A percentile compares a stretch with the other conserved stretches of the same genome.
phyloP scores from a whole-genome alignment of 805 yeast species.

The Metschnikowia shivogae region DNA sequence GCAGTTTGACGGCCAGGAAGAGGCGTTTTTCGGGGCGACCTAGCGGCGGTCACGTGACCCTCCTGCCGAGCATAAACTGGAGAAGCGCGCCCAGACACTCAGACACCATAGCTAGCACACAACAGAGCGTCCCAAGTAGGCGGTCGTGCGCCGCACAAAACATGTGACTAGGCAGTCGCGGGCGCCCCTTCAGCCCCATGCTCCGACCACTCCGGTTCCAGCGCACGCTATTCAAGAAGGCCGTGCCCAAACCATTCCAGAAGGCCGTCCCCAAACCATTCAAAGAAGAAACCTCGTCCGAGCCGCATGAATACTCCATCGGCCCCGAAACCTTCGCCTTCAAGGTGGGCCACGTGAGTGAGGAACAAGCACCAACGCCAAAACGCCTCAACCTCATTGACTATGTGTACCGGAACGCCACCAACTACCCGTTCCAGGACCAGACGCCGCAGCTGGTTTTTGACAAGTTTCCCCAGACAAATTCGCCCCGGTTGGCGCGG shows the following conservation, averaged over 20 bases:
- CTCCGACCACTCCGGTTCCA: background rate
- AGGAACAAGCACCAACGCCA: background rate
- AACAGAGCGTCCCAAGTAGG: too few relatives aligned
- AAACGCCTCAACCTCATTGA: conserved; percentile 27
- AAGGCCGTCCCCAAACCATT: conserved; percentile 21
- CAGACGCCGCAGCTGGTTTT: conserved; percentile 38
- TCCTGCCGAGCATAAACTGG: too few relatives aligned
- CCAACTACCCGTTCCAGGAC: conserved; percentile 39
- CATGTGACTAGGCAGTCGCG: conserved; percentile 1
- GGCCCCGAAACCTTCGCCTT: conserved; percentile 45
- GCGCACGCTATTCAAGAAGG: conserved; percentile 21
- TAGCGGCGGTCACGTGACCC: background rate
- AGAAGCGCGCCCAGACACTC: too few relatives aligned
- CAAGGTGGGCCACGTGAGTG: conserved; percentile 25
- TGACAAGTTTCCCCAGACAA: conserved; percentile 33
- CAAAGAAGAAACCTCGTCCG: conserved; percentile 17
- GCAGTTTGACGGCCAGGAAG: conserved; percentile 48
- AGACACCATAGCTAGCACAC: too few relatives aligned
- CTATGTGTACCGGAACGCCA: conserved; percentile 35
- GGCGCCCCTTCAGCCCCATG: background rate
- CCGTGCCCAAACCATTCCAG: conserved; percentile 24
- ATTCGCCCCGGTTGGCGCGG: conserved; percentile 29
- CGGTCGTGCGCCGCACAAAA: conserved; percentile 2
- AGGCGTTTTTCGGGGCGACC: conserved; percentile 19
- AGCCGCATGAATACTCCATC: conserved; percentile 42